Evolutionary conservation across 257 asterid genomes (phyloP).

Genomic region (Plectranthus barbatus): DNA sequence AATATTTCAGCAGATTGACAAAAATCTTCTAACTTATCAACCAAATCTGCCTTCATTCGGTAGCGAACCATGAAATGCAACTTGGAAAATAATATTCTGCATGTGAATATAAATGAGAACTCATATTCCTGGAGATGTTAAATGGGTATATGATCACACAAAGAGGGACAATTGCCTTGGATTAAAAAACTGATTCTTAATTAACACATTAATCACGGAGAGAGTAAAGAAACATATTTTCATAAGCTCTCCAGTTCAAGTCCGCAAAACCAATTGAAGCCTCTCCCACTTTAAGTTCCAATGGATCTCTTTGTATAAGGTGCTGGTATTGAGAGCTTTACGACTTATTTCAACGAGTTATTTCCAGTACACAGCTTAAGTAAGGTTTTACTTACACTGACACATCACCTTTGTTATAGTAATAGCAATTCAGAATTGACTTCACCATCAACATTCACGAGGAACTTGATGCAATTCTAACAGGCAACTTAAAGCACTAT

Average conservation of each 20-base stretch:
- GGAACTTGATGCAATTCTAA: background rate
- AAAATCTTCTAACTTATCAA: slow-evolving; percentile 4
- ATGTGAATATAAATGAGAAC: background rate
- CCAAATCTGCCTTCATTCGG: background rate
- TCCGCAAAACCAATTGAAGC: background rate
- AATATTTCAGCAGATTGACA: slow-evolving; percentile 2
- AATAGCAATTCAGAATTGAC: background rate
- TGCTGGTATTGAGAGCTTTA: too few species aligned
- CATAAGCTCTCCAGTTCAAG: background rate
- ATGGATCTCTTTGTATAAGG: too few species aligned
- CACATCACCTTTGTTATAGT: background rate
- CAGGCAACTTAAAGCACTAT: background rate
- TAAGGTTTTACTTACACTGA: too few species aligned
- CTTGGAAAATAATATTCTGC: background rate
- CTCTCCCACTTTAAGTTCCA: too few species aligned
- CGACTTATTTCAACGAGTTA: too few species aligned
- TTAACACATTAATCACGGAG: background rate
- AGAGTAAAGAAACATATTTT: background rate
- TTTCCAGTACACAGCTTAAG: too few species aligned
- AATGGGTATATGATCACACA: background rate
- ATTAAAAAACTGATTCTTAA: background rate
- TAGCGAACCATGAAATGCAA: background rate
- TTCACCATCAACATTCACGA: background rate
- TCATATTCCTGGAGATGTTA: background rate
- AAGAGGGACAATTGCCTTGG: background rate